Conservation (phyloP, 2,329 filamentous ascomycete genomes). For the Alternaria brassicae region DNA sequence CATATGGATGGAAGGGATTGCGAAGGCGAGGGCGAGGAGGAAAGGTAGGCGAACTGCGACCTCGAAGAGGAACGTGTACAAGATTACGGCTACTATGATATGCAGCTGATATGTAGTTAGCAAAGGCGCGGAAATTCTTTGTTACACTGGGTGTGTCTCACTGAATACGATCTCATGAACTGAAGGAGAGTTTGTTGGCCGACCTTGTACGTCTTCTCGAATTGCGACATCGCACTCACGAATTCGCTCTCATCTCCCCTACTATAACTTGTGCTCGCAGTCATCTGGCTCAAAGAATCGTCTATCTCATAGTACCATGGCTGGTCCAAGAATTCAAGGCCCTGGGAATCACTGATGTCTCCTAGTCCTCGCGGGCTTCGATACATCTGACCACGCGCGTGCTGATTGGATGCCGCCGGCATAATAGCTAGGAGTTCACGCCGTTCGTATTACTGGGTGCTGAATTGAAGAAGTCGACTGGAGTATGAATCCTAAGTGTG, state of each 20-base stretch:
- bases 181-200: background rate
- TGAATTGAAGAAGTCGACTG: background rate
- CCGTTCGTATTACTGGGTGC: background rate
- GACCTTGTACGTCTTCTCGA: background rate
- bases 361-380: background rate
- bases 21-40: background rate
- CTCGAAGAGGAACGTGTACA: background rate
- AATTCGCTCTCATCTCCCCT: background rate
- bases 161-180: background rate
- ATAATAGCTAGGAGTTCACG: background rate
- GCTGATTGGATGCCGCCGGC: background rate
- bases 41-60: background rate
- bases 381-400: background rate
- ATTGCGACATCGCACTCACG: background rate
- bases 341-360: background rate
- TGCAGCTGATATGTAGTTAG: background rate
- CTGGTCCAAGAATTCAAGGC: background rate
- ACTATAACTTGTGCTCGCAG: background rate
- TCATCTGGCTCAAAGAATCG: background rate
- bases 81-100: background rate
- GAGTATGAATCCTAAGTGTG: background rate
- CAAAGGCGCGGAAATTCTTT: too few relatives aligned
- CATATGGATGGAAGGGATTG: background rate
- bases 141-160: background rate
- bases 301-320: background rate